phyloP scores from a whole-genome alignment of 2,329 filamentous ascomycete genomes.

The Diaporthe capsici region DNA sequence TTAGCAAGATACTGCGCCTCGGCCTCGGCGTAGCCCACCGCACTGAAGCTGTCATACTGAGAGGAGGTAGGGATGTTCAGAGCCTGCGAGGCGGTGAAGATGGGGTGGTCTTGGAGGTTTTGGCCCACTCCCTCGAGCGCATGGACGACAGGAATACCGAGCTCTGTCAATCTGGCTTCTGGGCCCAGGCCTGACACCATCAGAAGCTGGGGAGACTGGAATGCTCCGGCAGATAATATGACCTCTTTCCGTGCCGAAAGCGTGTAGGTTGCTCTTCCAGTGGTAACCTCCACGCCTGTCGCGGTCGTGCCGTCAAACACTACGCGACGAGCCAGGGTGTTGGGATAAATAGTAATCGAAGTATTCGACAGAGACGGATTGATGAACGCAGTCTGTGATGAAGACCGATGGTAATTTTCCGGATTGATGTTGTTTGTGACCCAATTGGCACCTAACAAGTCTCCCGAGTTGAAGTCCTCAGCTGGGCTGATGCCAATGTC shows the following conservation, averaged over 20 bases:
- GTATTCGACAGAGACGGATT: neutral
- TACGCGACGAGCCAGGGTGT: constrained; percentile 20
- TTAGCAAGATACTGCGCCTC: constrained; percentile 16
- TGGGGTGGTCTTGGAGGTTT: constrained; percentile 39
- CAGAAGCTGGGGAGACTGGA: constrained; percentile 57
- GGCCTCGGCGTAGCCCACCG: neutral
- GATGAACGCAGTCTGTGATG: constrained; percentile 16
- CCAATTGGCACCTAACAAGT: constrained; percentile 8
- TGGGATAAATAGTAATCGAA: constrained; percentile 3
- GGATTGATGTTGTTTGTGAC: constrained; percentile 22
- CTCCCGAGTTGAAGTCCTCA: constrained; percentile 16
- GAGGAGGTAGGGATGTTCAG: constrained; percentile 32
- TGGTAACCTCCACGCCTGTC: constrained; percentile 47
- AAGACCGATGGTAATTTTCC: constrained; percentile 6
- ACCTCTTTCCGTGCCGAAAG: constrained; percentile 50
- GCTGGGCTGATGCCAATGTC: neutral
- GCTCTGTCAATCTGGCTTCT: constrained; percentile 47
- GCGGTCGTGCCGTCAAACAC: constrained; percentile 41
- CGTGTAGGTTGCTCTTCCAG: constrained; percentile 36
- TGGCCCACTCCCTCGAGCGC: constrained; percentile 46
- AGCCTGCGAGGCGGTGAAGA: constrained; percentile 44
- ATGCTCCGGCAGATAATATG: constrained; percentile 58
- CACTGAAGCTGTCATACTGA: constrained; percentile 33
- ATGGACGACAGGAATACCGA: constrained; percentile 48
- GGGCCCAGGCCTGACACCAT: constrained; percentile 52